A percentile compares a stretch with the other conserved stretches of the same genome.
These are phyloP conservation scores for Pterocarpus macrocarpus DNA, from an alignment of 306 rosid species.

Conservation along the genomic window DNA sequence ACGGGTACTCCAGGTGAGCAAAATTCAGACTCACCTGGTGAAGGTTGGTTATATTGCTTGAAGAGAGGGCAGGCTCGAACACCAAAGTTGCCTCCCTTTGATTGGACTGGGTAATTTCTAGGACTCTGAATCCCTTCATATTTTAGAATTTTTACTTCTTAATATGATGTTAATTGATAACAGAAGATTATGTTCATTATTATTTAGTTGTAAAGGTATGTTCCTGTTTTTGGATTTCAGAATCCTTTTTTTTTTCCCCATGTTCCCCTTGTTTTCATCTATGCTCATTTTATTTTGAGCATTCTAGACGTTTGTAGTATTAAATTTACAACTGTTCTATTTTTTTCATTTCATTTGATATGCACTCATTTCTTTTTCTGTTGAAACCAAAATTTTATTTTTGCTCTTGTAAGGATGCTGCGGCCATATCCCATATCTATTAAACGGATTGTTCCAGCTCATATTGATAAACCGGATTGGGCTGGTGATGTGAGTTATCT, in stretches of 20 bases:
- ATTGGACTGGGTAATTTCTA: conserved; percentile 88
- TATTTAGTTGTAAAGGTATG: background rate
- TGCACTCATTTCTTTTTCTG: conserved; percentile 21
- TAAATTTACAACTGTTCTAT: background rate
- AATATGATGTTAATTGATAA: conserved; percentile 17
- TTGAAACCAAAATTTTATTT: conserved; percentile 34
- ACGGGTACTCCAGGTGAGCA: conserved; percentile 54
- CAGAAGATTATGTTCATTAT: conserved; percentile 12
- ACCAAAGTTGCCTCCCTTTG: conserved; percentile 87
- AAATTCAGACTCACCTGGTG: conserved; percentile 56
- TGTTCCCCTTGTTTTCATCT: background rate
- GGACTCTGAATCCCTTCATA: conserved; percentile 1
- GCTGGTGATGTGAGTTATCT: conserved; percentile 80
- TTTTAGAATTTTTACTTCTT: conserved; percentile 18
- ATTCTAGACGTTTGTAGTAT: background rate
- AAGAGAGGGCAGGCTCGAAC: conserved; percentile 86
- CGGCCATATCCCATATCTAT: conserved; percentile 88
- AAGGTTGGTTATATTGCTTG: conserved; percentile 84
- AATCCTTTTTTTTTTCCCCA: background rate
- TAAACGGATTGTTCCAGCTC: conserved; percentile 67
- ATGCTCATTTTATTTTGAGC: background rate
- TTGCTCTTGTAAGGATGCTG: conserved; percentile 64
- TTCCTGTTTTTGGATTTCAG: conserved; percentile 15
- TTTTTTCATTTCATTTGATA: background rate
- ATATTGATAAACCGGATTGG: conserved; percentile 88